Evolutionary conservation across 495 filamentous ascomycete species (phyloP), one percentile per base, ranked within the genome.

Genomic region (Neurospora africana): DNA sequence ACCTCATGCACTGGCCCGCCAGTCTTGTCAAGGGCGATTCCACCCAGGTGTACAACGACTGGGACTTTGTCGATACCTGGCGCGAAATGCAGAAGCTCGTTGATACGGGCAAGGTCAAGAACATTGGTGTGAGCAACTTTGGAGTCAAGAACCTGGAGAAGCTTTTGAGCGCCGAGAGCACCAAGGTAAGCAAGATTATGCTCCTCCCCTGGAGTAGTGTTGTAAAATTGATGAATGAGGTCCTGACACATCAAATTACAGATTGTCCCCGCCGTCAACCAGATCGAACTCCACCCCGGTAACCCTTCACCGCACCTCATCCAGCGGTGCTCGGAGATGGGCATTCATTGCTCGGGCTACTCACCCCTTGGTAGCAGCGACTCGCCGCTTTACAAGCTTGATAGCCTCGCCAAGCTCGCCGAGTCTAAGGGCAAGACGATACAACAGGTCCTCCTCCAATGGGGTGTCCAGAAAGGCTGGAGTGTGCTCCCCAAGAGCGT

Each of bases 211-310:
- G 10, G 2, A 11, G 44, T 13, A 5, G 5, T 2, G n/a, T 53
- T 4, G 9, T 65, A 11, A 11, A 13, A 21, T 3, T 19, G 17
- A 6, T 21, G 36, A 36, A 6, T 21, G 36, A 36, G 11, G 15
- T 13, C 15, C 8, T 23, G 30, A 69, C 85, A 85, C 79, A 75
- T 82, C 72, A 11, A 21, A 44, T 38, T 44, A 74, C 80, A 88
- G 87, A 91, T 89, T 75, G 85, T 91, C 68, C 94, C 94, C 17
- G 91, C 91, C 11, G 93, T 94, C 74, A 96, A 97, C 87, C 93
- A 97, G 84, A 90, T 97, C 78, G 94, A 97, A 82, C 83, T 94
- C n/a, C 93, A 96, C 83, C 93, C 93, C 43, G 89, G 91, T 81
- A 90, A 90, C 82, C 91, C 90, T 9, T 91, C 89, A 1, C 92